A percentile compares a stretch with the other conserved stretches of the same genome.
These are phyloP conservation scores for Barnettozyma wickerhamii DNA, from an alignment of 805 yeast genomes.

Conservation along the genomic window DNA sequence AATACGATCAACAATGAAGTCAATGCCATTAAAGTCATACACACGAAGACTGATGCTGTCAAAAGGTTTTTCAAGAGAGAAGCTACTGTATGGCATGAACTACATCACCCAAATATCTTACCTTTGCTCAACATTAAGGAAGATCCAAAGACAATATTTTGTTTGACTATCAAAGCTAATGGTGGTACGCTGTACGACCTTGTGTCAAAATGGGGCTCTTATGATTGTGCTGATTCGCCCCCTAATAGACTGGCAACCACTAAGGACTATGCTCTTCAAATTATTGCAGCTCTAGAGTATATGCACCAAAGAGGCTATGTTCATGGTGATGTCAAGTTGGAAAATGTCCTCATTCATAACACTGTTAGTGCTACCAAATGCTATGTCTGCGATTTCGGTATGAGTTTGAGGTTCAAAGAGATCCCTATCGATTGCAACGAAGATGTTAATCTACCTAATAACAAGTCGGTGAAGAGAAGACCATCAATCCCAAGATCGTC, in stretches of 20 bases:
- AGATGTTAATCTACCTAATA: slow-evolving; percentile 17
- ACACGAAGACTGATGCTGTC: slow-evolving; percentile 48
- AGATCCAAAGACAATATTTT: slow-evolving; percentile 59
- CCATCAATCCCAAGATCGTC: slow-evolving; percentile 32
- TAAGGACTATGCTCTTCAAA: slow-evolving; percentile 42
- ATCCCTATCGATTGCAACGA: slow-evolving; percentile 11
- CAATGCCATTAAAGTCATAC: slow-evolving; percentile 60
- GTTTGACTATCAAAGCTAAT: slow-evolving; percentile 60
- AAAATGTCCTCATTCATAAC: slow-evolving; percentile 61
- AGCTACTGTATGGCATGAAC: slow-evolving; percentile 66
- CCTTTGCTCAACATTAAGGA: slow-evolving; percentile 60
- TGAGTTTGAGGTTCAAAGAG: slow-evolving; percentile 41
- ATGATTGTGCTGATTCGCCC: slow-evolving; percentile 25
- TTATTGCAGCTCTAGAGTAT: slow-evolving; percentile 54
- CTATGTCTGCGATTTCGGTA: slow-evolving; percentile 85
- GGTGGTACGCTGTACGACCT: slow-evolving; percentile 83
- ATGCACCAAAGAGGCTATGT: slow-evolving; percentile 65
- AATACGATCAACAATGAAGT: slow-evolving; percentile 23
- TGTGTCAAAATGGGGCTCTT: slow-evolving; percentile 63
- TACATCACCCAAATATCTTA: slow-evolving; percentile 62
- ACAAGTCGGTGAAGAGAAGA: slow-evolving; percentile 16
- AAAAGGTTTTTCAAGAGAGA: slow-evolving; percentile 64
- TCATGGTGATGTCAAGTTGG: slow-evolving; percentile 76
- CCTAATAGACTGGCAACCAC: slow-evolving; percentile 33
- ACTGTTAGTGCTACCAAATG: slow-evolving; percentile 31